Percentiles rank a stretch among this genome's conserved stretches.
These are phyloP conservation scores for Nitzschia inconspicua DNA, from an alignment of 108 stramenopile genomes.

Conservation along the genomic window DNA sequence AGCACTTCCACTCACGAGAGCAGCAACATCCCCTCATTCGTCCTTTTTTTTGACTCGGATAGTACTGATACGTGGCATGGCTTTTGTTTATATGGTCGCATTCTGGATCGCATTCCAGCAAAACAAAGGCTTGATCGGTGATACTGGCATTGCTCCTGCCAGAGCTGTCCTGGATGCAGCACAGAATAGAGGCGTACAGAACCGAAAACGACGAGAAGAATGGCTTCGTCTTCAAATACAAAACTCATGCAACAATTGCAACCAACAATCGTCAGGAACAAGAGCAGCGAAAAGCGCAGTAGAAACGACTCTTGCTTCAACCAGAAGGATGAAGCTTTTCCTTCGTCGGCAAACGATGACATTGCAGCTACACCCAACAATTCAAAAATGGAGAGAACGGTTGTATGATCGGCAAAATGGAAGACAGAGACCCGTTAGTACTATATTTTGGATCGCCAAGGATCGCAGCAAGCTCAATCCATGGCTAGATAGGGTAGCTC, in stretches of 20 bases:
- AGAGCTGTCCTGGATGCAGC: conserved; percentile 32
- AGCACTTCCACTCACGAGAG: not conserved
- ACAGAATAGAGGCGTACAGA: conserved; percentile 21
- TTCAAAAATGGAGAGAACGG: conserved; percentile 28
- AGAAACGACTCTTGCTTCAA: too few species aligned
- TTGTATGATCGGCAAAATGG: conserved; percentile 54
- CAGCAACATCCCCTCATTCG: too few species aligned
- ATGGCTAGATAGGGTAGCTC: conserved; percentile 60
- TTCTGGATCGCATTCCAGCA: conserved; percentile 58
- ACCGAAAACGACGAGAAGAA: conserved; percentile 26
- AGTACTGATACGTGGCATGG: conserved; percentile 57
- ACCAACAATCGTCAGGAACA: not conserved
- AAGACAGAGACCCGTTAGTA: conserved; percentile 39
- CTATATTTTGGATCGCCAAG: conserved; percentile 49
- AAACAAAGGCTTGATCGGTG: conserved; percentile 62
- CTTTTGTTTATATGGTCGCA: conserved; percentile 54
- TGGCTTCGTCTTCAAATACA: too few species aligned
- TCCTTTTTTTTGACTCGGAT: conserved; percentile 51
- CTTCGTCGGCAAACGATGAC: not conserved
- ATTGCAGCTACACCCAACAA: not conserved
- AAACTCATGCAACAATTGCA: conserved; percentile 1
- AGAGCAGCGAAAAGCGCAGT: too few species aligned
- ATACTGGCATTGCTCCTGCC: conserved; percentile 57
- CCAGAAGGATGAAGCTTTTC: not conserved
- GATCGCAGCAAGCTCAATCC: conserved; percentile 48